phyloP scores from a whole-genome alignment of 1,284 basidiomycete species.

The Trametes hirsuta region DNA sequence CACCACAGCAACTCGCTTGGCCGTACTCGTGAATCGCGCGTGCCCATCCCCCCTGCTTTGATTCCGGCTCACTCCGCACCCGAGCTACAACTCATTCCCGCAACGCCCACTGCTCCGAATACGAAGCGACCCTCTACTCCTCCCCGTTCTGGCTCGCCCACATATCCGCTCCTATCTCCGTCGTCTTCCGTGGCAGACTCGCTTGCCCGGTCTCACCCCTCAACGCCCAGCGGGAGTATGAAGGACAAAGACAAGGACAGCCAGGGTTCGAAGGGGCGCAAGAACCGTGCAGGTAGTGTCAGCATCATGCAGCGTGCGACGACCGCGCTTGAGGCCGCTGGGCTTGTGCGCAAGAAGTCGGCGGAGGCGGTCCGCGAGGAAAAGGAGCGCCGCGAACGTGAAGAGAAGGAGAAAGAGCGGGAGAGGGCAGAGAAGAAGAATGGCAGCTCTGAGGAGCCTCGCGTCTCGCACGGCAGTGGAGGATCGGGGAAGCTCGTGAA shows the following conservation, averaged over 20 bases:
- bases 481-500: slow-evolving; percentile 64
- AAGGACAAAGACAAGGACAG: slow-evolving; percentile 48
- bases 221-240: slow-evolving; percentile 63
- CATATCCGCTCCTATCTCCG: slow-evolving; percentile 55
- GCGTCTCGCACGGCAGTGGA: slow-evolving; percentile 61
- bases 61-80: slow-evolving; percentile 44
- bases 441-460: slow-evolving; percentile 57
- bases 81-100: slow-evolving; percentile 69
- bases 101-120: slow-evolving; percentile 64
- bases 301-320: slow-evolving; percentile 94
- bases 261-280: slow-evolving; percentile 56
- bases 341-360: slow-evolving; percentile 80
- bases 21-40: slow-evolving; percentile 25
- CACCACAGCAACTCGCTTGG: slow-evolving; percentile 18
- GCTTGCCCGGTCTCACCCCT: slow-evolving; percentile 54
- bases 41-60: slow-evolving; percentile 28
- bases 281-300: slow-evolving; percentile 80
- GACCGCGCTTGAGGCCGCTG: slow-evolving; percentile 82
- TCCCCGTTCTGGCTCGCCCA: slow-evolving; percentile 53
- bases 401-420: slow-evolving; percentile 50
- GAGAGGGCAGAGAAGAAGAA: slow-evolving; percentile 45
- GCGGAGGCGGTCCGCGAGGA: slow-evolving; percentile 59
- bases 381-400: slow-evolving; percentile 45
- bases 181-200: slow-evolving; percentile 57
- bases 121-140: slow-evolving; percentile 52